phyloP scores from a whole-genome alignment of 208 protist genomes.

The Trypanosoma lewisi region DNA sequence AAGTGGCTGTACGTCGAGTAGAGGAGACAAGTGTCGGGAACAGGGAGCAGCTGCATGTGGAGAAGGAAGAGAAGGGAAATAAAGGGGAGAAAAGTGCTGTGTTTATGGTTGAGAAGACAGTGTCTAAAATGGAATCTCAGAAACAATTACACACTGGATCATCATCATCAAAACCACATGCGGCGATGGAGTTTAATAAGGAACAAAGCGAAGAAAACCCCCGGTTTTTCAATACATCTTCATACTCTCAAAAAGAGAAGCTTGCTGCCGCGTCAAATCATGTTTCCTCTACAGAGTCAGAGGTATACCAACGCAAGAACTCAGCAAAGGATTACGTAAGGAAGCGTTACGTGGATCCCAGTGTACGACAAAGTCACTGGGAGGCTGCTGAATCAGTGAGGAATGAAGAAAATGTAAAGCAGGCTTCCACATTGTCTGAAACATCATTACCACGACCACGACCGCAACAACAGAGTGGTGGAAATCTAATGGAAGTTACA shows the following conservation, averaged over 20 bases:
- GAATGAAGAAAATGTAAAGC: not conserved
- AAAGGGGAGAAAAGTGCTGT: not conserved
- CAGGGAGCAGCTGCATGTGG: not conserved
- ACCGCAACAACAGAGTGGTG: not conserved
- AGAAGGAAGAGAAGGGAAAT: not conserved
- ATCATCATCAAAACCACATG: not conserved
- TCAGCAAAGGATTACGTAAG: slow-evolving; percentile 10
- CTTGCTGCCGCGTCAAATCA: not conserved
- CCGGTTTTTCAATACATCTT: not conserved
- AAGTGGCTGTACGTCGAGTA: slow-evolving; percentile 48
- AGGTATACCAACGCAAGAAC: not conserved
- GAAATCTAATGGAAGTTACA: not conserved
- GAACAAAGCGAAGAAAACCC: not conserved
- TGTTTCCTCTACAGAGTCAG: not conserved
- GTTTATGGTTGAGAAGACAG: not conserved
- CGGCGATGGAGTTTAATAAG: not conserved
- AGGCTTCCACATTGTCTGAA: not conserved
- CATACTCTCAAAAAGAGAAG: not conserved
- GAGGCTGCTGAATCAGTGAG: not conserved
- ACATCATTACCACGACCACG: slow-evolving; percentile 5
- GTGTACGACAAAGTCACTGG: slow-evolving; percentile 17
- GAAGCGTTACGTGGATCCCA: not conserved
- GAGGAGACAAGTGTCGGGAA: too few species aligned
- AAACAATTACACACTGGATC: too few species aligned
- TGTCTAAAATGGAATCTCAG: not conserved